Base-by-base conservation (phyloP, 306 rosid species). In the Quercus engelmannii region DNA sequence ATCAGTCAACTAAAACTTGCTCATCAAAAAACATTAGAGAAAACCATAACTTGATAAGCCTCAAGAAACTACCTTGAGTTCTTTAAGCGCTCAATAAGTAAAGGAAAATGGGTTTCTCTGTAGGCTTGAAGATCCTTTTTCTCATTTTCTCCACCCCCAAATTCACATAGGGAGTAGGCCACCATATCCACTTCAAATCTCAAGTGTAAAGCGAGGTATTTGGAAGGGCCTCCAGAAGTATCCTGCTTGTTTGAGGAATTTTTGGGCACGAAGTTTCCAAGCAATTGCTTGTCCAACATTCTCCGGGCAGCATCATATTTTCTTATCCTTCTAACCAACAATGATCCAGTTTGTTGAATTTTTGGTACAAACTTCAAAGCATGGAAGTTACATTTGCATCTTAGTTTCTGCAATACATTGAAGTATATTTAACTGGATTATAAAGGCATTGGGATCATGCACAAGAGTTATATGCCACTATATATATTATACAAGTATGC, bases 341-440 rank as follows among this genome's bases (percentile, higher is more conserved):
- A 43, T 1, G 97, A 87, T 33, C 94, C 99, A 59, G 84, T 87
- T 86, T 79, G 64, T 80, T 95, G 99, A 65, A 95, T 95, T 82
- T 90, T 88, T 1, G 92, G 96, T 57, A 56, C 85, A 43, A 90
- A 95, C 73, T 91, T 92, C 86, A 92, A 77, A 52, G 97, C 97
- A 71, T 95, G 98, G 86, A 91, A 95, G 85, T 95, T 95, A 81
- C 98, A 95, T 91, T 91, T 95, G 90, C 99, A 95, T 89, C 99
- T 89, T 84, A 92, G 38, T 88, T 85, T 91, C 99, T 92, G 94
- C 85, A 79, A 52, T 63, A 15, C 55, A 61, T 52, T 74, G 57
- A 77, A 75, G 33, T 73, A 74, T 49, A 69, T 43, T 74, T 65
- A 57, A 61, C 55, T 26, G 59, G 14, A 20, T 63, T 12, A 64